Evolutionary conservation across 495 filamentous ascomycete species (phyloP).

Genomic region (Xylaria grammica): DNA sequence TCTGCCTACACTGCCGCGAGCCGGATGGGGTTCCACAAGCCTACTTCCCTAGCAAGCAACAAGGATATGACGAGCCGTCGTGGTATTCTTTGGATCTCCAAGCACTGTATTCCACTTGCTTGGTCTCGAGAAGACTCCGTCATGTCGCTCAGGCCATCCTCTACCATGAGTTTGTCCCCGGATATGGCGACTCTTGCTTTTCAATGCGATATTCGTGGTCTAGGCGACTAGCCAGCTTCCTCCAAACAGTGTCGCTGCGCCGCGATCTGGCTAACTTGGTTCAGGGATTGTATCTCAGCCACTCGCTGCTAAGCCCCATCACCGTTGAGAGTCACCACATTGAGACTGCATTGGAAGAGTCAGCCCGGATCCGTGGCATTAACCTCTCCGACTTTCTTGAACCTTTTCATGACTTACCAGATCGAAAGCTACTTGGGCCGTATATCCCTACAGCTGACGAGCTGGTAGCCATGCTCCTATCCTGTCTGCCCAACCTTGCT

Average conservation of each 20-base stretch:
- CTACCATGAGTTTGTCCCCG: conserved; percentile 27
- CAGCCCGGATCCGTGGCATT: conserved; percentile 18
- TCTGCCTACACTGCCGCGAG: conserved; percentile 28
- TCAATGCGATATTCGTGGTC: conserved; percentile 7
- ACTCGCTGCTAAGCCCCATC: not conserved
- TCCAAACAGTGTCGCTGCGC: conserved; percentile 15
- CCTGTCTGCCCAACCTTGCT: conserved; percentile 24
- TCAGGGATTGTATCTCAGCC: conserved; percentile 8
- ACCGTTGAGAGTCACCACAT: not conserved
- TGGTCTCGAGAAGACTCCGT: conserved; percentile 25
- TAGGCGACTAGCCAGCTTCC: conserved; percentile 23
- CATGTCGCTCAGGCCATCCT: conserved; percentile 26
- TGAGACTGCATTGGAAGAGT: conserved; percentile 16
- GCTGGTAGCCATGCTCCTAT: conserved; percentile 25
- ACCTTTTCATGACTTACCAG: conserved; percentile 11
- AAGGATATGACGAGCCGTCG: conserved; percentile 9
- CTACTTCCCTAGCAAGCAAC: conserved; percentile 8
- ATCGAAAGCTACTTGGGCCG: not conserved
- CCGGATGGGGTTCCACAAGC: conserved; percentile 8
- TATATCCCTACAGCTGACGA: conserved; percentile 17
- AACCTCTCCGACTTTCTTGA: conserved; percentile 26
- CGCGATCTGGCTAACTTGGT: conserved; percentile 21
- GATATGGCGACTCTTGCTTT: conserved; percentile 22
- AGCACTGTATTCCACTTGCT: conserved; percentile 22
- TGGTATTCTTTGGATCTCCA: conserved; percentile 26